Percentiles rank a stretch among this genome's conserved stretches.
phyloP scores from a whole-genome alignment of 768 basidiomycete species.

The Mycena venus region DNA sequence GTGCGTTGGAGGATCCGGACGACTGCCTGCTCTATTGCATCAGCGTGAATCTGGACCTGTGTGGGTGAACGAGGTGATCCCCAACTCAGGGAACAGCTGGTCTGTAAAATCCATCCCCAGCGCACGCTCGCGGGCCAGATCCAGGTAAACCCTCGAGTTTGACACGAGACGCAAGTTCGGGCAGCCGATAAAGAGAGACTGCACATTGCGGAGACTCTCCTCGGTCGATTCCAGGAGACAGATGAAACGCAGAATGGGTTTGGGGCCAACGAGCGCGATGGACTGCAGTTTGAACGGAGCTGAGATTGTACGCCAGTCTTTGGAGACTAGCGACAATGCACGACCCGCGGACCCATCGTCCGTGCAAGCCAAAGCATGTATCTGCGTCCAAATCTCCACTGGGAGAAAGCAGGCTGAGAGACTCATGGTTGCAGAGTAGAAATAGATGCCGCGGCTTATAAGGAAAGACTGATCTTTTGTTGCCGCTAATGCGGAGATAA shows the following conservation, averaged over 20 bases:
- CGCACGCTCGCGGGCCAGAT: constrained; percentile 23
- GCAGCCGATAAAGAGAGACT: constrained; percentile 33
- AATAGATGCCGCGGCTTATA: not conserved
- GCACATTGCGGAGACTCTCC: constrained; percentile 15
- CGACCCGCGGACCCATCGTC: constrained; percentile 46
- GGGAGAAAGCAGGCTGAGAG: constrained; percentile 23
- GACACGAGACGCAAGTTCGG: constrained; percentile 6
- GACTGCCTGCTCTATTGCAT: constrained; percentile 22
- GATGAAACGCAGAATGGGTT: constrained; percentile 39
- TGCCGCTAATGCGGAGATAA: not conserved
- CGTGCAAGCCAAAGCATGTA: constrained; percentile 45
- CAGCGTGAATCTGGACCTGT: not conserved
- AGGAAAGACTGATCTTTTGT: not conserved
- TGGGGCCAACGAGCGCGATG: constrained; percentile 40
- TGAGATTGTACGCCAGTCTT: constrained; percentile 41
- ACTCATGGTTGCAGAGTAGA: not conserved
- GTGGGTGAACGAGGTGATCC: not conserved
- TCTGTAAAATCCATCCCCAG: constrained; percentile 24
- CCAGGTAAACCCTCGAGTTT: not conserved
- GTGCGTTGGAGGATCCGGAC: constrained; percentile 14
- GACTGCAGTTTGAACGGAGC: constrained; percentile 42
- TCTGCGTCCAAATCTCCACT: constrained; percentile 43
- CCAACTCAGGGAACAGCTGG: constrained; percentile 28
- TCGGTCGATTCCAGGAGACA: constrained; percentile 23
- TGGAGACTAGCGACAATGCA: constrained; percentile 44